Conservation (phyloP, 2,329 filamentous ascomycete species). For the Parastagonospora avenae region DNA sequence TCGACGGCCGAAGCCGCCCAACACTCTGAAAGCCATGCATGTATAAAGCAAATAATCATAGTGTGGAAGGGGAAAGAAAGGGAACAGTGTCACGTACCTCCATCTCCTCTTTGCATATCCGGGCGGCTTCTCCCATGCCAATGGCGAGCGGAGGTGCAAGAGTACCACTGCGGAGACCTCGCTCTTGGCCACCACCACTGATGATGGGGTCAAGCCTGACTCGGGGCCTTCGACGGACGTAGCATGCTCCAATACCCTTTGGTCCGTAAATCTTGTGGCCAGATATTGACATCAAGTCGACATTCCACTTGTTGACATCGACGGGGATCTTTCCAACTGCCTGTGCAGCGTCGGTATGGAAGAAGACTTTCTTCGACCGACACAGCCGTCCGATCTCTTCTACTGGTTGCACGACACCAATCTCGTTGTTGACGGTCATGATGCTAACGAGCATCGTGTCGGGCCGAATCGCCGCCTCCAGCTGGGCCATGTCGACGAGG, state of each 20-base stretch:
- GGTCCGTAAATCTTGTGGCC: slow-evolving; percentile 99
- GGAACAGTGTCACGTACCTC: slow-evolving; percentile 65
- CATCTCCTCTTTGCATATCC: slow-evolving; percentile 89
- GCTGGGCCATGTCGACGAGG: slow-evolving; percentile 79
- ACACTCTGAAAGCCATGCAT: slow-evolving; percentile 88
- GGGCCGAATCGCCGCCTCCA: slow-evolving; percentile 86
- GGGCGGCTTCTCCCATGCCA: slow-evolving; percentile 94
- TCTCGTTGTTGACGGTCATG: slow-evolving; percentile 99
- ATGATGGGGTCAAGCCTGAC: slow-evolving; percentile 96
- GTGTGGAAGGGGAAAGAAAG: slow-evolving; percentile 28
- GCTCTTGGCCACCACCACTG: slow-evolving; percentile 92
- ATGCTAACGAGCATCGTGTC: slow-evolving; percentile 93
- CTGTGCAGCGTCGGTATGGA: slow-evolving; percentile 96
- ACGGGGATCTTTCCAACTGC: slow-evolving; percentile 98
- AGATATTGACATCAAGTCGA: slow-evolving; percentile 98
- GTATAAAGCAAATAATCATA: slow-evolving; percentile 82
- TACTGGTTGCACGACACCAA: slow-evolving; percentile 96
- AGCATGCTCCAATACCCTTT: slow-evolving; percentile 96
- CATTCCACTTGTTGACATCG: slow-evolving; percentile 96
- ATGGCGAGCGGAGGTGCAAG: slow-evolving; percentile 86
- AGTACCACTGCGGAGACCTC: slow-evolving; percentile 92
- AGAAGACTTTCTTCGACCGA: slow-evolving; percentile 90
- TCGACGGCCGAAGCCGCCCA: slow-evolving; percentile 35
- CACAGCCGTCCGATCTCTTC: slow-evolving; percentile 93
- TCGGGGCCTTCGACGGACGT: slow-evolving; percentile 86